Evolutionary conservation across 805 yeast genomes (phyloP).

Genomic region (Ogataea degrootiae): DNA sequence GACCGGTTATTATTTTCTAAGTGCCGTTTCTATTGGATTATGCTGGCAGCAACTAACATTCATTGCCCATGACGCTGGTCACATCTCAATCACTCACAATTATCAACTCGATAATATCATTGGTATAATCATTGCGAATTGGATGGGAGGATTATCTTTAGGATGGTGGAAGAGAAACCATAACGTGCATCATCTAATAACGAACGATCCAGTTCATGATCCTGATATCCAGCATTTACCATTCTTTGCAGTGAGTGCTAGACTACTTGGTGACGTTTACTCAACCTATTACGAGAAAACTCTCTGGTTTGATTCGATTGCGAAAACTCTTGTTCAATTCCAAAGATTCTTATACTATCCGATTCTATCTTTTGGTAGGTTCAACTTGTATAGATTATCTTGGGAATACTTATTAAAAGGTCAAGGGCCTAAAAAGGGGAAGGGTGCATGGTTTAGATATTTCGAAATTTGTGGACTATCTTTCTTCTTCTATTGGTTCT

Average conservation of each 20-base stretch:
- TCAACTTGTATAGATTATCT: conserved; percentile 75
- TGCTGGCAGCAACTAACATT: conserved; percentile 91
- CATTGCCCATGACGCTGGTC: conserved; percentile 90
- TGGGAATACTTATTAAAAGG: conserved; percentile 76
- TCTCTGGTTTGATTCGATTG: conserved; percentile 63
- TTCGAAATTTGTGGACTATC: conserved; percentile 66
- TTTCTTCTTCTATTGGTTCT: conserved; percentile 78
- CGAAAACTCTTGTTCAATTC: conserved; percentile 51
- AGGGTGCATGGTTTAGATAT: conserved; percentile 84
- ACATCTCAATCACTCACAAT: conserved; percentile 74
- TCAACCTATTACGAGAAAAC: conserved; percentile 75
- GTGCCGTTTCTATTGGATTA: conserved; percentile 65
- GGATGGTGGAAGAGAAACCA: conserved; percentile 97
- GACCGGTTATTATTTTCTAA: conserved; percentile 38
- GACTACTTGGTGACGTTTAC: conserved; percentile 62
- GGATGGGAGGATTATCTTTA: conserved; percentile 79
- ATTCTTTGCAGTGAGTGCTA: conserved; percentile 78
- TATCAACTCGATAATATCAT: conserved; percentile 70
- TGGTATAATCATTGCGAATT: conserved; percentile 72
- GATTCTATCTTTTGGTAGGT: conserved; percentile 75
- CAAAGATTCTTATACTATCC: conserved; percentile 76
- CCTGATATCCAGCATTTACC: conserved; percentile 94
- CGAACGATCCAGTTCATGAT: conserved; percentile 92
- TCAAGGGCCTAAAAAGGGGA: conserved; percentile 72
- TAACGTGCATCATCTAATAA: conserved; percentile 85